Evolutionary conservation across 306 rosid species (phyloP), one percentile per base, ranked within the genome.

Genomic region (Nissolia schottii): DNA sequence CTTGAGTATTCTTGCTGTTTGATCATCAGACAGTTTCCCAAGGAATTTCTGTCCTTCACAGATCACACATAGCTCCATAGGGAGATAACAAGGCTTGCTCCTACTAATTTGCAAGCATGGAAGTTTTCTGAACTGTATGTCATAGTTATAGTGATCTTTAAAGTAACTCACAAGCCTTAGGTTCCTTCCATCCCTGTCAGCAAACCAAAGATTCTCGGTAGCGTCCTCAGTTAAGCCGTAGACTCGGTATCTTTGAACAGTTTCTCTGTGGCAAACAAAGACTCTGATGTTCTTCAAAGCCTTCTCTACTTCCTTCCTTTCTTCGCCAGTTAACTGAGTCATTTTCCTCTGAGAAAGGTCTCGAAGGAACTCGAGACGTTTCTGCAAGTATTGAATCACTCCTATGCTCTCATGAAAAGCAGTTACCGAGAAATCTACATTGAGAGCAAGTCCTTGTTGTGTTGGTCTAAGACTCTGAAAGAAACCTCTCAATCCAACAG

Each of bases 401-500:
- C 96, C 99, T 61, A 95, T 84, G 73, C 99, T 91, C 76, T 95
- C 99, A 37, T 95, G 99, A 67, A 91, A 95, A 37, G 99, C 95
- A 14, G 96, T 89, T 71, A 95, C 96, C 0, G 99, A 95, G 79
- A 92, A 91, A 77, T 95, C 96, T 24, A 95, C 87, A 58, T 95
- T 95, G 64, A 95, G 88, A 66, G 96, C 96, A 31, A 95, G 90
- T 50, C 99, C 99, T 87, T 95, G 97, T 60, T 91, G 97, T 0
- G 97, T 95, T 31, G 96, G 97, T 40, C 99, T 49, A 69, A 95
- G 99, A 82, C 99, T 95, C 85, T 95, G 99, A 78, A 95, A 95
- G 86, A 91, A 95, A 61, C 99, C 99, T 81, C 99, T 85, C 78
- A 91, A 69, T 73, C 99, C 99, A 65, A 88, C 86, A 62, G 94